Base-by-base conservation (phyloP, 2,329 filamentous ascomycete species). In the Trichoderma sp. region DNA sequence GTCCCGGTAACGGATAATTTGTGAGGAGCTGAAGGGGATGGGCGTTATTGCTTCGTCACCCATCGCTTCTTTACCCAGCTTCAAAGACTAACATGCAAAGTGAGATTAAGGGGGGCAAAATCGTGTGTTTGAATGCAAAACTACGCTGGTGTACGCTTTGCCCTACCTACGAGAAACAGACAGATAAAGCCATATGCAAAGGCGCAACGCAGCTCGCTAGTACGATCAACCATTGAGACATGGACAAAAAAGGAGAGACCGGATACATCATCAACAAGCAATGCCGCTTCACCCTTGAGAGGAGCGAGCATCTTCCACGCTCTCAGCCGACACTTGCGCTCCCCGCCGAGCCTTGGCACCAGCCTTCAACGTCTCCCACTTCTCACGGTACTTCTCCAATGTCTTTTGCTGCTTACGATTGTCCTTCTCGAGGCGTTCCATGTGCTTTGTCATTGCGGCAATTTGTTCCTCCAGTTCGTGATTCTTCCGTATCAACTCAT, bases 401-500 rank as follows among this genome's bases (percentile, higher is more conserved):
- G 86, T 88, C 74, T 85, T 83, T 71, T 86, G 81, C 77, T 86
- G 84, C 73, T 85, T 87, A 37, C 81, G 81, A 62, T 88, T 85
- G 68, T 87, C 86, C 76, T 82, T 84, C 81, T 97, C 88, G 59
- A 93, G 81, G 58, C 86, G 86, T 59, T 91, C 88, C 73, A 90
- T 85, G 72, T 92, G 88, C 72, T 86, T 87, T 66, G 85, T 80
- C 70, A 86, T 81, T 24, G 82, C 81, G 10, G 82, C 81, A 27
- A 94, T 79, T 75, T 91, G 85, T 65, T 91, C 88, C 77, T 94
- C 91, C 16, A 94, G 81, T 72, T 93, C 91, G 58, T 82, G 83
- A 29, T 90, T 84, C 74, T 85, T 86, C 66, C 77, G 81, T 58
- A 79, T 79, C 59, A 87, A 75, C 13, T 67, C 63, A 3, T 67